Base-by-base conservation (phyloP, 352 stramenopile genomes). In the Globisporangium orthogonon region DNA sequence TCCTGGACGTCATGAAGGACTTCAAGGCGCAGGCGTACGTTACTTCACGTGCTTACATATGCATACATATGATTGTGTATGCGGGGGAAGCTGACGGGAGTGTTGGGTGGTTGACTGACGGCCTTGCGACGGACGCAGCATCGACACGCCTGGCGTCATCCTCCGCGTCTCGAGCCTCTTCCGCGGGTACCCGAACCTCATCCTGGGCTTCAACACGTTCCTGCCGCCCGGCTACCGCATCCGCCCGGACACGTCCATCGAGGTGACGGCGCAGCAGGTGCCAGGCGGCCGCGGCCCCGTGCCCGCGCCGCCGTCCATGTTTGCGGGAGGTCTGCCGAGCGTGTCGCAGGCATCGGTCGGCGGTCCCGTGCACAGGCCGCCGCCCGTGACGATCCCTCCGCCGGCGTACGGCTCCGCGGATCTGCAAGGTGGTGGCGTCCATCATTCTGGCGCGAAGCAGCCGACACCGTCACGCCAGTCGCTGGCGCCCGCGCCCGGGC, bases 1-100 rank as follows among this genome's bases (percentile, higher is more conserved):
- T 99, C 65, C 72, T 99, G 48, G 97, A 99, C 68, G 98, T 99
- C 58, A 99, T 99, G 97, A 99, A 99, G 83, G 98, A 98, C 45
- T 99, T 99, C 71, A 99, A 99, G 67, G 97, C 96, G 3, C 95
- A 99, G 69, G 89, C 87, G 45, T 81, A 68, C 52, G 71, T 63
- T 9, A 18, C 31, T 44, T 23, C 23, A 52, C 33, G 35, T 58
- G 31, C 23, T 23, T 23, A 23, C 23, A 13, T 31, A 39, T 30
- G 30, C 17, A 9, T 57, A 6, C 3, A 15, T 57, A 6, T 33
- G 13, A 18, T 29, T 60, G 0, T 40, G 47, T 50, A 14, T 52
- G 33, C 4, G 35, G 35, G 35, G 35, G 35, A 11, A 40, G 2
- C 7, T 40, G 10, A 13, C 10, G 7, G 7, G 7, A 14, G 11